Percentiles rank a stretch among this genome's conserved stretches.
Evolutionary conservation across 805 yeast genomes (phyloP).

Genomic region (Suhomyces canberraensis): DNA sequence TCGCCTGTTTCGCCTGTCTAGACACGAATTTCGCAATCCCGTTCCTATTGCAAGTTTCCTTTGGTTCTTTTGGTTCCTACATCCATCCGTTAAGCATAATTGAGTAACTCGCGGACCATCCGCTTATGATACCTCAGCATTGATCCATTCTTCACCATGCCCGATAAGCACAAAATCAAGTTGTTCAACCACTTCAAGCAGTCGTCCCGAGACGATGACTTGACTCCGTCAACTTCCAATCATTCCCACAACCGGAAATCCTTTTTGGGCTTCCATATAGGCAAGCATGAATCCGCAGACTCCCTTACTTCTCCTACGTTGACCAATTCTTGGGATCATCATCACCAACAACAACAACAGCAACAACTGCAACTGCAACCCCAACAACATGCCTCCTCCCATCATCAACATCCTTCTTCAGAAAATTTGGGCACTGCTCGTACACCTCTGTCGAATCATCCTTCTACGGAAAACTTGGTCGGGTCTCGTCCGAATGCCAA

Average conservation of each 20-base stretch:
- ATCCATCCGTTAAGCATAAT: no score
- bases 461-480: background rate
- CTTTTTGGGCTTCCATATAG: constrained; percentile 41
- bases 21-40: no score
- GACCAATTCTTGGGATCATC: constrained; percentile 31
- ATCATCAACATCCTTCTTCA: constrained; percentile 5
- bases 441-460: constrained; percentile 1
- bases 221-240: constrained; percentile 32
- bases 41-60: no score
- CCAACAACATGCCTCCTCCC: constrained; percentile 6
- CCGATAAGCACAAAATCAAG: constrained; percentile 43
- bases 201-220: constrained; percentile 16
- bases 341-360: constrained; percentile 7
- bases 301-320: constrained; percentile 33
- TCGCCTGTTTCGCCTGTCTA: no score
- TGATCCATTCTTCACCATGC: constrained; percentile 28
- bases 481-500: background rate
- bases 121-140: no score
- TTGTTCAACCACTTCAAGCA: constrained; percentile 38
- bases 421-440: constrained; percentile 5
- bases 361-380: no score
- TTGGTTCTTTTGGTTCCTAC: no score
- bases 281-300: constrained; percentile 40
- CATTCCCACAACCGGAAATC: constrained; percentile 24
- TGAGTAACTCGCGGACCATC: no score